Conservation (phyloP, 495 filamentous ascomycete species). For the Aspergillus conjunctus region DNA sequence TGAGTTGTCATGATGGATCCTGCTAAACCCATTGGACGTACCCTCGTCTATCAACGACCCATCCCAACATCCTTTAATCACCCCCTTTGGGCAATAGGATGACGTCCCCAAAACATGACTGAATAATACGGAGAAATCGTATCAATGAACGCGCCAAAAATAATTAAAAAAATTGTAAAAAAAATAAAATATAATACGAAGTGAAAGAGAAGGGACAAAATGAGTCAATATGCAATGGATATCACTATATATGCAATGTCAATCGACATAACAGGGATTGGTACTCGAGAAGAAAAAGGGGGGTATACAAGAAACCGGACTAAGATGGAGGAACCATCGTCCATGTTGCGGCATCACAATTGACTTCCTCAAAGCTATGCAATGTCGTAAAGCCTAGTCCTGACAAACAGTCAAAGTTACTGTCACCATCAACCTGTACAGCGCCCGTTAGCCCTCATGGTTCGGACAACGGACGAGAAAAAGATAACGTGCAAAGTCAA, state of each 20-base stretch:
- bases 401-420: conserved; percentile 67
- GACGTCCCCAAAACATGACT: neutral
- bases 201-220: neutral
- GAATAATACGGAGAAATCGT: too few relatives aligned
- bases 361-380: conserved; percentile 78
- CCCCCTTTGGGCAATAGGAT: neutral
- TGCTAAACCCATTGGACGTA: neutral
- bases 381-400: conserved; percentile 77
- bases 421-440: conserved; percentile 67
- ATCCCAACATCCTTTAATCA: neutral
- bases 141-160: neutral
- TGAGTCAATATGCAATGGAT: conserved; percentile 32
- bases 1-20: neutral
- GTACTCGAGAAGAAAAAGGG: conserved; percentile 14
- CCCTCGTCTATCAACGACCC: neutral
- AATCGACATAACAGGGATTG: conserved; percentile 17
- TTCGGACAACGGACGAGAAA: conserved; percentile 1
- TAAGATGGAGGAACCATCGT: conserved; percentile 53
- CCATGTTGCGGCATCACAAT: conserved; percentile 72
- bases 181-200: neutral
- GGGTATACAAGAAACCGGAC: conserved; percentile 15
- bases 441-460: conserved; percentile 28
- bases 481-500: neutral
- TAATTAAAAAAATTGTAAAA: neutral
- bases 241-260: conserved; percentile 30